Conservation (phyloP, 768 basidiomycete genomes). For the Cystobasidium tubakii region DNA sequence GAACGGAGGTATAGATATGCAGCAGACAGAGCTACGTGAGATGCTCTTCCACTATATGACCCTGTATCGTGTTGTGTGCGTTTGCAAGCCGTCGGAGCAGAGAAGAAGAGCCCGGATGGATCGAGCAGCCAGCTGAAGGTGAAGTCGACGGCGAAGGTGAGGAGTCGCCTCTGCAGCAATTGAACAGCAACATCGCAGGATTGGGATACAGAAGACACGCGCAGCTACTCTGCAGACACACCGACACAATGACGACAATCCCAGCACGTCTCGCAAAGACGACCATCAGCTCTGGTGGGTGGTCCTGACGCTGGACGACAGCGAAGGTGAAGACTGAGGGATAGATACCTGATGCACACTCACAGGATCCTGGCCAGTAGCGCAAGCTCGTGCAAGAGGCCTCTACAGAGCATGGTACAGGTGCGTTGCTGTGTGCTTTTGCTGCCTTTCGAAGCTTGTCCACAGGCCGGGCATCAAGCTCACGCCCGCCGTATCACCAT, state of each 20-base stretch:
- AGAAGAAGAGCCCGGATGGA: too few relatives aligned
- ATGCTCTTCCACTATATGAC: too few relatives aligned
- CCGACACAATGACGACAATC: constrained; percentile 75
- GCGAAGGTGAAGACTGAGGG: not conserved
- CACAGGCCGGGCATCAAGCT: not conserved
- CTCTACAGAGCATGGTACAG: constrained; percentile 94
- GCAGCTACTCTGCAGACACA: too few relatives aligned
- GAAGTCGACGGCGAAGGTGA: too few relatives aligned
- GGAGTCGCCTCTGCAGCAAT: not conserved
- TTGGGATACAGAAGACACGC: too few relatives aligned
- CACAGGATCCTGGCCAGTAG: constrained; percentile 53
- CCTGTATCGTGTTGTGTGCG: not conserved
- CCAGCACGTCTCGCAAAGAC: constrained; percentile 76
- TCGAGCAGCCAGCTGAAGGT: too few relatives aligned
- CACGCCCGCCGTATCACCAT: not conserved
- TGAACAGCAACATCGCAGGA: not conserved
- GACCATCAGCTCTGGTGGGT: constrained; percentile 58
- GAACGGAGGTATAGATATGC: too few relatives aligned
- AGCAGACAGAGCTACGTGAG: too few relatives aligned
- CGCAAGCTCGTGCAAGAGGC: constrained; percentile 63
- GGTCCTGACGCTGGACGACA: constrained; percentile 39
- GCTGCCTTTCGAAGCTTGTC: not conserved
- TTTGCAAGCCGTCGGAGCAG: not conserved
- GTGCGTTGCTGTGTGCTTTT: constrained; percentile 54
- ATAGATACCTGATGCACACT: not conserved